These are phyloP conservation scores for Suillus placidus DNA, from an alignment of 768 basidiomycete genomes.

Conservation along the genomic window DNA sequence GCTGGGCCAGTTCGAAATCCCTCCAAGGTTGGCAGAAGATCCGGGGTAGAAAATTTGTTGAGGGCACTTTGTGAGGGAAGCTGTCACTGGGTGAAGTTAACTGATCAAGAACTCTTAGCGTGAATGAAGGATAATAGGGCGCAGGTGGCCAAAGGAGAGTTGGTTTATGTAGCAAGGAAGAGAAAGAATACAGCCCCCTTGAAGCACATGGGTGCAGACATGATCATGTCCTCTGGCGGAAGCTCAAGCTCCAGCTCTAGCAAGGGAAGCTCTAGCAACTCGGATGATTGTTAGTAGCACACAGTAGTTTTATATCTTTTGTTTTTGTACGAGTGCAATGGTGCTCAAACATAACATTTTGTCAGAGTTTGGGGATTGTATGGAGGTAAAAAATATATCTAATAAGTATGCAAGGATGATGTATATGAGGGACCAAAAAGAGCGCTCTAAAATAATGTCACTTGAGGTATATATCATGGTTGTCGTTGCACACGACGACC, in stretches of 20 bases:
- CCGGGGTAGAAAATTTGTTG: background rate
- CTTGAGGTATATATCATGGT: background rate
- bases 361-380: background rate
- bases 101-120: background rate
- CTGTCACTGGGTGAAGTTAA: background rate
- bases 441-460: background rate
- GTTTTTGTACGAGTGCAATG: background rate
- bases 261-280: background rate
- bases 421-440: background rate
- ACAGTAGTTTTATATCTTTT: background rate
- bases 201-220: background rate
- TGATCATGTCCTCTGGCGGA: background rate
- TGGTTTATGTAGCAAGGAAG: background rate
- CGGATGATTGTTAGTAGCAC: background rate
- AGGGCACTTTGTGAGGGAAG: background rate
- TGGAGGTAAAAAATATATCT: background rate
- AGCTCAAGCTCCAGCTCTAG: too few species aligned
- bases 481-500: background rate
- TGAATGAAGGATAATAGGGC: background rate
- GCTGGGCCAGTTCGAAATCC: background rate
- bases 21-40: background rate
- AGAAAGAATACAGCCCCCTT: background rate
- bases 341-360: background rate
- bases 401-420: background rate
- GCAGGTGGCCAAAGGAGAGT: background rate